Evolutionary conservation across 768 basidiomycete genomes (phyloP), one percentile per base, ranked within the genome.

Genomic region (Suillus decipiens): DNA sequence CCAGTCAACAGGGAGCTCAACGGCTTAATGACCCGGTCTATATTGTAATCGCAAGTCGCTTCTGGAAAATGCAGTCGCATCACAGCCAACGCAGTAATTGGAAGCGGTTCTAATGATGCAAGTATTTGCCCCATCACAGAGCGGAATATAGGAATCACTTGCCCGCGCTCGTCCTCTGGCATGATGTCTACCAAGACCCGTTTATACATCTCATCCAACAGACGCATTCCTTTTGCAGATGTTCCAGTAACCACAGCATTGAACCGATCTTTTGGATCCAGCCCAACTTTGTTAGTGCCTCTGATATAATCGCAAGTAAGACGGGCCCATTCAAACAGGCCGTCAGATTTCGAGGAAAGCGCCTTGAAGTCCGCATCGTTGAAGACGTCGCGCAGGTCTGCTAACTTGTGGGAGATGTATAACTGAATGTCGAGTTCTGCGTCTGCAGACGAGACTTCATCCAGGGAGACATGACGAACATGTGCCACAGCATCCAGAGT

Each of bases 1-100:
- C 64, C 61, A n/a, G 45, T 50, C 33, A 70, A 2, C 34, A 63
- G 22, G 15, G 61, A 45, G 3, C 61, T 56, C 36, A 64, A 1
- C 10, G 34, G 36, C 17, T 14, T 5, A 19, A 69, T 7, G 17
- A 58, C 59, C 4, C 24, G 0, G 0, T 22, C 19, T 19, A 62
- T 19, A 5, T n/a, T 34, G 76, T 71, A 53, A 48, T 70, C 1
- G 78, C 77, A 14, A 39, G 9, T 24, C 65, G 64, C 12, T 12
- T 6, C 6, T 0, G 28, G 50, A 51, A 51, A 53, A 11, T 53
- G 31, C 31, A 33, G 50, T 53, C 31, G 61, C 43, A 63, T 43
- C 0, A n/a, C 8, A 1, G 34, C 15, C 36, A 65, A 42, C 10
- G 39, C 41, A 12, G 28, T 1, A 14, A 45, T 39, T 2, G 64